A percentile compares a stretch with the other conserved stretches of the same genome.
These are phyloP conservation scores for Wickerhamiella brachini DNA, from an alignment of 805 yeast genomes.

Conservation along the genomic window DNA sequence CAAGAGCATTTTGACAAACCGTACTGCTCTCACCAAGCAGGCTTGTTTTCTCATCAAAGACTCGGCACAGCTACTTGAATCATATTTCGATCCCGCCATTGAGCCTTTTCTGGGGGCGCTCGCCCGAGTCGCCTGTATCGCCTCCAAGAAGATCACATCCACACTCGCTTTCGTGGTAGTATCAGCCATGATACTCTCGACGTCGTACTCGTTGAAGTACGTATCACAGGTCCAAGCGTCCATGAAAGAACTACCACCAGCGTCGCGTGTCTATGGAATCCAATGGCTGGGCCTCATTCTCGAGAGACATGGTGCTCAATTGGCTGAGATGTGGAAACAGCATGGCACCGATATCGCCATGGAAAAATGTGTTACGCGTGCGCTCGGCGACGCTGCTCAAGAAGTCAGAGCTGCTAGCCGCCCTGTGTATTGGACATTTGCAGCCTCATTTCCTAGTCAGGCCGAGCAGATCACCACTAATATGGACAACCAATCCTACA, in stretches of 20 bases:
- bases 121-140: constrained; percentile 36
- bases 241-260: constrained; percentile 53
- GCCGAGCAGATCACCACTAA: constrained; percentile 31
- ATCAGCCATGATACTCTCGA: constrained; percentile 34
- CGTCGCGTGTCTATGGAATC: constrained; percentile 56
- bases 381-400: constrained; percentile 69
- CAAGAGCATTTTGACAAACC: constrained; percentile 54
- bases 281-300: constrained; percentile 55
- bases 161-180: constrained; percentile 29
- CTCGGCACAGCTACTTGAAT: constrained; percentile 18
- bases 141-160: constrained; percentile 52
- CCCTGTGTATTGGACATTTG: constrained; percentile 57
- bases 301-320: constrained; percentile 23
- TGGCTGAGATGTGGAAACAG: background rate
- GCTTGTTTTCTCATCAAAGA: constrained; percentile 73
- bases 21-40: constrained; percentile 70
- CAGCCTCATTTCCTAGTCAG: constrained; percentile 37
- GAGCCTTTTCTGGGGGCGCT: constrained; percentile 38
- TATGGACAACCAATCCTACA: constrained; percentile 8
- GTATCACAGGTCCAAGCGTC: constrained; percentile 37
- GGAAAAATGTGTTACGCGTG: constrained; percentile 39
- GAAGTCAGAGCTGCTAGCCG: constrained; percentile 66
- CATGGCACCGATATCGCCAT: constrained; percentile 27
- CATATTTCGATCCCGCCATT: constrained; percentile 24
- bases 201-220: constrained; percentile 39